These are phyloP conservation scores for Sporothrix variecibatus DNA, from an alignment of 2,329 filamentous ascomycete genomes.

Conservation along the genomic window DNA sequence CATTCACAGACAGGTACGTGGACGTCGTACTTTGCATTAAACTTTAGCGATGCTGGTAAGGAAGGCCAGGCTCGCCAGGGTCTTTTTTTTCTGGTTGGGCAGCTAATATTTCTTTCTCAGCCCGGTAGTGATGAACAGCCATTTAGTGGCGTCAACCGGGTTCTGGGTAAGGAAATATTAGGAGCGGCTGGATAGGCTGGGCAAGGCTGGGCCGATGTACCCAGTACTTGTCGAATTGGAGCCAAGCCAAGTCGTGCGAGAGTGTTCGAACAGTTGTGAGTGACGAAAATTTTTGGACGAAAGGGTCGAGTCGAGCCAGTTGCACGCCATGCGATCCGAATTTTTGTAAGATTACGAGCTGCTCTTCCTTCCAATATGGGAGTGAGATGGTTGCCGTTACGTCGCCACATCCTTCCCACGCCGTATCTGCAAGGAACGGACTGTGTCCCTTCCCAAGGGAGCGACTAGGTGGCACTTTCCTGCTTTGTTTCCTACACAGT, in stretches of 20 bases:
- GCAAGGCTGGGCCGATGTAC: constrained; percentile 8
- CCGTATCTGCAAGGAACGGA: constrained; percentile 2
- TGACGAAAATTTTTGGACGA: neutral
- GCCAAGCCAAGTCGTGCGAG: neutral
- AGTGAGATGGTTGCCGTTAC: neutral
- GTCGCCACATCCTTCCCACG: neutral
- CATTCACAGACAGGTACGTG: neutral
- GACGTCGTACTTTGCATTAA: neutral
- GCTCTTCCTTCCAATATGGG: neutral
- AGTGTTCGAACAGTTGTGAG: neutral
- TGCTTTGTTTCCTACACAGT: neutral
- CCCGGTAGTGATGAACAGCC: neutral
- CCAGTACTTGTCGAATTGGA: neutral
- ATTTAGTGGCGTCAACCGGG: constrained; percentile 14
- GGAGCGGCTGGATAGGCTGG: neutral
- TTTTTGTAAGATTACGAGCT: neutral
- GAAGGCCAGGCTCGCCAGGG: neutral
- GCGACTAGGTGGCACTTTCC: neutral
- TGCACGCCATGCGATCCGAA: neutral
- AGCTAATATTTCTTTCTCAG: neutral
- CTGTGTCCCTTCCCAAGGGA: neutral
- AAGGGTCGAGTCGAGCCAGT: neutral
- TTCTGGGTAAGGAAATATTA: constrained; percentile 1
- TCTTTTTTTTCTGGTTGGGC: neutral
- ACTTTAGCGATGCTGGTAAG: neutral